Conservation (phyloP, 2,329 filamentous ascomycete species). For the Cercospora zeina region DNA sequence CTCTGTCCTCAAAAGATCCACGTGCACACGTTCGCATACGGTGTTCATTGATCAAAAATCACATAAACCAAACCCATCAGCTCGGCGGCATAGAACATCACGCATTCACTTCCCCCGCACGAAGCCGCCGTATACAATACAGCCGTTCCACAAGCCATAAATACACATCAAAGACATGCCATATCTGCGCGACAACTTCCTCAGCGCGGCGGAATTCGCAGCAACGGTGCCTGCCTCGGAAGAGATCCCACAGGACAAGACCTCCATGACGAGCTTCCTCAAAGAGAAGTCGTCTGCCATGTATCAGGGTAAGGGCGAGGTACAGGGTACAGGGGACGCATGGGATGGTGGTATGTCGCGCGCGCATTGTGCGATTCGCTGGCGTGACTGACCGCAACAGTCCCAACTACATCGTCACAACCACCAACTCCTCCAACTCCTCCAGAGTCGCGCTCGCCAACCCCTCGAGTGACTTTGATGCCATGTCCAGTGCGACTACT, state of each 20-base stretch:
- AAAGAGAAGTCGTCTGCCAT: background rate
- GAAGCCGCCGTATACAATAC: background rate
- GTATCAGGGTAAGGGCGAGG: background rate
- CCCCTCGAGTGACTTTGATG: slow-evolving; percentile 28
- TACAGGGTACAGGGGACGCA: background rate
- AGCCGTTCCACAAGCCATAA: background rate
- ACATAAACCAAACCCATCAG: background rate
- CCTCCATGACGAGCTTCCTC: background rate
- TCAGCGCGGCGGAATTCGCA: slow-evolving; percentile 2
- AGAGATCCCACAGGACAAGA: background rate
- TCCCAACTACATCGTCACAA: slow-evolving; percentile 25
- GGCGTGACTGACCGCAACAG: slow-evolving; percentile 10
- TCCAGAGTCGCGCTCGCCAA: slow-evolving; percentile 28
- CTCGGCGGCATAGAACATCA: background rate
- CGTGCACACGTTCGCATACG: background rate
- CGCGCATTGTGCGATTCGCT: background rate
- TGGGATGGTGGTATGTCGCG: slow-evolving; percentile 8
- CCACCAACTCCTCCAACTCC: slow-evolving; percentile 31
- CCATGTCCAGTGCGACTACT: slow-evolving; percentile 41
- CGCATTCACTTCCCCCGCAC: background rate
- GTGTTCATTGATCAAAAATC: background rate
- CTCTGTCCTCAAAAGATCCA: background rate
- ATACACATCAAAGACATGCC: slow-evolving; percentile 14
- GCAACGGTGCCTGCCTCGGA: background rate
- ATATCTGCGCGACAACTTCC: slow-evolving; percentile 14